phyloP scores from a whole-genome alignment of 805 yeast species.

The Priceomyces fermenticarens region DNA sequence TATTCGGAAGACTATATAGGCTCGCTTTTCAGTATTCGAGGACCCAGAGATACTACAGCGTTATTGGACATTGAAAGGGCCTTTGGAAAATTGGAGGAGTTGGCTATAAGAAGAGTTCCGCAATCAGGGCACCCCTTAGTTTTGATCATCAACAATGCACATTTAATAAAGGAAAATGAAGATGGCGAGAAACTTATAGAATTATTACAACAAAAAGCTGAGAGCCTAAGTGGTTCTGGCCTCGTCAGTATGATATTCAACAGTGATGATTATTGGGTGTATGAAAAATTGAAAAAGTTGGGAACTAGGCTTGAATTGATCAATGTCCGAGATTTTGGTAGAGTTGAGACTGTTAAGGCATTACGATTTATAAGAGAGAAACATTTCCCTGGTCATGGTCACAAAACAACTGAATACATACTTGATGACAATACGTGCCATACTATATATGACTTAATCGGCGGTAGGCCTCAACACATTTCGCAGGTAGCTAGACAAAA shows the following conservation, averaged over 20 bases:
- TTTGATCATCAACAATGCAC: constrained; percentile 70
- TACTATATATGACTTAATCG: constrained; percentile 63
- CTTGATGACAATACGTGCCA: constrained; percentile 42
- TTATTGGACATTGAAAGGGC: constrained; percentile 80
- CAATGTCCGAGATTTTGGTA: constrained; percentile 60
- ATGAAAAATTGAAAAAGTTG: constrained; percentile 66
- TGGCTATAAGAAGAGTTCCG: constrained; percentile 52
- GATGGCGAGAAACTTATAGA: constrained; percentile 71
- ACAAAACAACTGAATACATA: constrained; percentile 32
- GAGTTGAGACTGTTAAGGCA: constrained; percentile 54
- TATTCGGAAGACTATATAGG: constrained; percentile 83
- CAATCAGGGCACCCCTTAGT: constrained; percentile 53
- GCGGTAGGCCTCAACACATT: constrained; percentile 83
- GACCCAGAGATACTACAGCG: constrained; percentile 84
- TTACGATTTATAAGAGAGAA: constrained; percentile 48
- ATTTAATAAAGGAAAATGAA: constrained; percentile 70
- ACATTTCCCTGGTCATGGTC: constrained; percentile 25
- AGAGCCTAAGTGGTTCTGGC: constrained; percentile 69
- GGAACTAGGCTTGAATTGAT: constrained; percentile 75
- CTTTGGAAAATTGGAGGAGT: constrained; percentile 68
- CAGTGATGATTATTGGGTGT: constrained; percentile 85
- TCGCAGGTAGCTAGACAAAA: constrained; percentile 63
- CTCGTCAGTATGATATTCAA: constrained; percentile 69
- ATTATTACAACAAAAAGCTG: constrained; percentile 80
- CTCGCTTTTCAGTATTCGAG: constrained; percentile 72